phyloP scores from a whole-genome alignment of 2,329 filamentous ascomycete species.

The Boeremia lycopersici region DNA sequence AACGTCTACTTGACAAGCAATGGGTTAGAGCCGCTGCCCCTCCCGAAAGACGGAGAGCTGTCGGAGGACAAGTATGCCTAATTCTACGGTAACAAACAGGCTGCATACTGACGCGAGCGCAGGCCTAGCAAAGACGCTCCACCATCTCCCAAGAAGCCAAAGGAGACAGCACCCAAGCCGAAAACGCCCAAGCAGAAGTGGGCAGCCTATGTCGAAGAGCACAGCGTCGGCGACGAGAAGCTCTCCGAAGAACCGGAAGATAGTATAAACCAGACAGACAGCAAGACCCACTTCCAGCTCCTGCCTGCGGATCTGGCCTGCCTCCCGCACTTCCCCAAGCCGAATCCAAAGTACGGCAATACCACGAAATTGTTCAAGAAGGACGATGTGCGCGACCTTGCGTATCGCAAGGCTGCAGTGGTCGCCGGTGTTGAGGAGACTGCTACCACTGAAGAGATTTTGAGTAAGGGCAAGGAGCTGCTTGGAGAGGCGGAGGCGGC shows the following conservation, averaged over 20 bases:
- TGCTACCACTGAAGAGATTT: neutral
- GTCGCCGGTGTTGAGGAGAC: neutral
- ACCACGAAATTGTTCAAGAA: slow-evolving; percentile 22
- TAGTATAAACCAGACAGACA: slow-evolving; percentile 20
- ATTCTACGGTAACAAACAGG: neutral
- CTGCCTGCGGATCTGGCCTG: slow-evolving; percentile 15
- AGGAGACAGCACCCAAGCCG: neutral
- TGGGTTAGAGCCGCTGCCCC: too few species aligned
- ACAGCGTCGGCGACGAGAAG: slow-evolving; percentile 3
- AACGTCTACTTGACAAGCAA: neutral
- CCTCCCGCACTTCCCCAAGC: slow-evolving; percentile 16
- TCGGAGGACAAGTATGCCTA: neutral
- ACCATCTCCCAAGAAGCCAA: neutral
- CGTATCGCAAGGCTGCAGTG: neutral
- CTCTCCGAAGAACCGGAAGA: slow-evolving; percentile 17
- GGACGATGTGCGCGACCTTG: slow-evolving; percentile 4
- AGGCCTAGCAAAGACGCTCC: neutral
- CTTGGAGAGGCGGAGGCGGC: neutral
- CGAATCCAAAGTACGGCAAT: slow-evolving; percentile 19
- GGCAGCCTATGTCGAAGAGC: slow-evolving; percentile 13
- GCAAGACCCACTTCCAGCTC: slow-evolving; percentile 14
- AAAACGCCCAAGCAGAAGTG: slow-evolving; percentile 21
- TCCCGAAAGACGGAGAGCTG: slow-evolving; percentile 1
- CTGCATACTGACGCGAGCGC: neutral
- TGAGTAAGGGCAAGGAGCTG: neutral